Evolutionary conservation across 805 yeast genomes (phyloP).

Genomic region (Grigorovia humatica): DNA sequence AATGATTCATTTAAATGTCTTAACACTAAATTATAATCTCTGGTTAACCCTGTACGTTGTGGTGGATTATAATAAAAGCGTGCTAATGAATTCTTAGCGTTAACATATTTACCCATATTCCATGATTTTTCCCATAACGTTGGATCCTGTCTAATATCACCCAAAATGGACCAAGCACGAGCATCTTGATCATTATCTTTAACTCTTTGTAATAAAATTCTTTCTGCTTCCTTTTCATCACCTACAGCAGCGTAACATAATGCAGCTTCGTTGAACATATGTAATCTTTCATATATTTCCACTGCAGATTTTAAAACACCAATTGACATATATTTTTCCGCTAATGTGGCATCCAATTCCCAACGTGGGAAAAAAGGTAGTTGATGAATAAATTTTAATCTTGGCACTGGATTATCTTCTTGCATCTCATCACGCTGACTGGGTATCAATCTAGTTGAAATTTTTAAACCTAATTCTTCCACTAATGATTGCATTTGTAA

Average conservation of each 20-base stretch:
- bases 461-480: conserved; percentile 71
- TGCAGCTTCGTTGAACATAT: conserved; percentile 73
- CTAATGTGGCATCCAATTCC: conserved; percentile 71
- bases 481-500: conserved; percentile 86
- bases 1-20: conserved; percentile 67
- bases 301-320: conserved; percentile 82
- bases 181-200: conserved; percentile 60
- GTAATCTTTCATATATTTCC: conserved; percentile 74
- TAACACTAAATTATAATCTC: conserved; percentile 46
- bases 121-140: conserved; percentile 74
- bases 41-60: conserved; percentile 36
- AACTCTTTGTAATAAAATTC: conserved; percentile 45
- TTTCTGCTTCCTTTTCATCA: conserved; percentile 54
- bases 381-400: conserved; percentile 62
- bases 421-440: conserved; percentile 12
- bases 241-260: conserved; percentile 84
- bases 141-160: conserved; percentile 76
- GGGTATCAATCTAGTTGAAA: conserved; percentile 47
- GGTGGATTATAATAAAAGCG: conserved; percentile 64
- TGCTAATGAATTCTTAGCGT: conserved; percentile 79
- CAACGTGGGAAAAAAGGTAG: conserved; percentile 75
- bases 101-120: conserved; percentile 71
- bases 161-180: conserved; percentile 71
- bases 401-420: conserved; percentile 34
- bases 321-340: conserved; percentile 75